Conservation (phyloP, 1,139 yeast genomes). For the Geotrichum bryndzae region DNA sequence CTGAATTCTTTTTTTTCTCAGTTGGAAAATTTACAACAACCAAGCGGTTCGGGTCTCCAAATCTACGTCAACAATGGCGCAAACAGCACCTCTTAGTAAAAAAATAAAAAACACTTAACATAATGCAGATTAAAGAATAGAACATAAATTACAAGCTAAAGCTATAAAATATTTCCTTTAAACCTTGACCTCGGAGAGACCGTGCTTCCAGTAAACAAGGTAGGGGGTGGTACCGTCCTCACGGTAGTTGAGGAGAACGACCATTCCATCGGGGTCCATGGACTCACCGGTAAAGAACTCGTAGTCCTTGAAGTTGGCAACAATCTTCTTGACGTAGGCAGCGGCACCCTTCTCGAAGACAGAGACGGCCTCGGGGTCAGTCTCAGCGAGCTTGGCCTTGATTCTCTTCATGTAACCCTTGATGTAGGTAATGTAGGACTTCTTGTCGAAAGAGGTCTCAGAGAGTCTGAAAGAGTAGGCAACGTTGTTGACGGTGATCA, state of each 20-base stretch:
- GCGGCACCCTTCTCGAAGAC: slow-evolving; percentile 95
- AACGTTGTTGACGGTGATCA: slow-evolving; percentile 91
- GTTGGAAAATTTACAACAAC: no score
- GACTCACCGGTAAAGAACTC: slow-evolving; percentile 99
- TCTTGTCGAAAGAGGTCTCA: slow-evolving; percentile 93
- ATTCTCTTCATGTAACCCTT: slow-evolving; percentile 98
- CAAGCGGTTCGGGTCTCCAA: no score
- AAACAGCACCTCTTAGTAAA: background rate
- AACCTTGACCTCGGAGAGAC: slow-evolving; percentile 82
- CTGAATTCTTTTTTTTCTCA: no score
- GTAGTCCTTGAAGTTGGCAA: slow-evolving; percentile 95
- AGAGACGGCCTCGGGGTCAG: slow-evolving; percentile 78
- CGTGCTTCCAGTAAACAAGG: slow-evolving; percentile 98
- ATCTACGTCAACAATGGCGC: background rate
- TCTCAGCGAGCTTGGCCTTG: slow-evolving; percentile 83
- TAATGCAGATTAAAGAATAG: background rate
- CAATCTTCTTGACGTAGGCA: slow-evolving; percentile 89
- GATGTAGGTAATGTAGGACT: slow-evolving; percentile 90
- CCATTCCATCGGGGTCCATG: slow-evolving; percentile 99
- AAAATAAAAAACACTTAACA: background rate
- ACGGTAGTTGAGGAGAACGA: slow-evolving; percentile 97
- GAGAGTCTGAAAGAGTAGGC: slow-evolving; percentile 98
- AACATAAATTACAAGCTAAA: background rate
- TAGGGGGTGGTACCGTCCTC: slow-evolving; percentile 98
- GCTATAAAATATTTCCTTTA: slow-evolving; percentile 39